Conservation (phyloP, 306 rosid species). For the Gynostemma pentaphyllum region DNA sequence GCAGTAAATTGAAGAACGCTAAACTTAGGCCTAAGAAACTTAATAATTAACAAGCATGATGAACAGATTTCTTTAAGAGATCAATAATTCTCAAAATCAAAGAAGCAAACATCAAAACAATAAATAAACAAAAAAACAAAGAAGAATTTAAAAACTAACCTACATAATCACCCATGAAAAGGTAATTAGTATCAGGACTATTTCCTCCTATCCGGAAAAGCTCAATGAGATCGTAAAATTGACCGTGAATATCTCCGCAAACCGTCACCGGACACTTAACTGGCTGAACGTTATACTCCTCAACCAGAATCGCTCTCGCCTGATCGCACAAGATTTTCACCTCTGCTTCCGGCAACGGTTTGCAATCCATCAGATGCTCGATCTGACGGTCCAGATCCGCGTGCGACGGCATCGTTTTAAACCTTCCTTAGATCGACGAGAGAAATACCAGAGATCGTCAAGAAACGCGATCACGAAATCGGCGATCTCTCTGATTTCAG, state of each 20-base stretch:
- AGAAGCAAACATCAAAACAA: not conserved
- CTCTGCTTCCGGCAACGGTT: constrained; percentile 84
- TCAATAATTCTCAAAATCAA: not conserved
- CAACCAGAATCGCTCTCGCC: constrained; percentile 85
- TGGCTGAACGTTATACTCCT: constrained; percentile 98
- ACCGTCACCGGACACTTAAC: constrained; percentile 97
- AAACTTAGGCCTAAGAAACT: too few relatives aligned
- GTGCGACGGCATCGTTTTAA: constrained; percentile 74
- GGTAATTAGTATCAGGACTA: constrained; percentile 91
- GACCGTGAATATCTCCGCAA: constrained; percentile 94
- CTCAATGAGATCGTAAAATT: constrained; percentile 95
- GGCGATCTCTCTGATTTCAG: constrained; percentile 10
- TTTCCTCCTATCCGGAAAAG: constrained; percentile 92
- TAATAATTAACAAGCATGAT: too few relatives aligned
- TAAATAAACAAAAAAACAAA: not conserved
- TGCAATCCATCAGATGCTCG: constrained; percentile 95
- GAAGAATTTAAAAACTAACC: constrained; percentile 36
- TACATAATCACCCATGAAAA: constrained; percentile 96
- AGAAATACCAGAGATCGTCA: constrained; percentile 8
- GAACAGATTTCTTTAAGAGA: not conserved
- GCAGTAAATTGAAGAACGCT: not conserved
- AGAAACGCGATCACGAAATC: constrained; percentile 11
- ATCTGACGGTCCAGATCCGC: constrained; percentile 99
- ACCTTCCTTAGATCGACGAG: constrained; percentile 36
- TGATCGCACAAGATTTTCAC: constrained; percentile 89